Evolutionary conservation across 129 eudicot species (phyloP), one percentile per base, ranked within the genome.

Genomic region (Tagetes patula): DNA sequence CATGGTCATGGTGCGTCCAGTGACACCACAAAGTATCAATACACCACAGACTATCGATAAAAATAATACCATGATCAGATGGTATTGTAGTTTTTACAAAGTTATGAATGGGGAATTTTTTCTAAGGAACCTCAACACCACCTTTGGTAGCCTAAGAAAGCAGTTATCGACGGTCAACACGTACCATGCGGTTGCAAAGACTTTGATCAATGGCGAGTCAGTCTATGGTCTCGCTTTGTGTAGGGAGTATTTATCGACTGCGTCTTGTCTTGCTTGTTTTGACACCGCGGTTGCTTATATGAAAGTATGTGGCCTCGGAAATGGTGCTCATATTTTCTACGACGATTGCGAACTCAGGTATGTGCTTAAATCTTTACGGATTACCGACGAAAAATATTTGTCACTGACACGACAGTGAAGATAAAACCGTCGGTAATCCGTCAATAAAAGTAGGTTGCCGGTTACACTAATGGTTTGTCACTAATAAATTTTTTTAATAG

Each of bases 281-380:
- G 81, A 82, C 74, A 75, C 82, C 4, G 89, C 81, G 1, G 86
- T 83, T 39, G 38, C 71, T 42, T 66, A 63, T 69, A 69, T 85
- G 31, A 73, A 83, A 36, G 78, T 75, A 58, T 88, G 94, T 77
- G 79, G 87, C 20, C 79, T 81, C 27, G 88, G 84, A 0, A 88
- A 83, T 42, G 94, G 89, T 2, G 94, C 86, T 72, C 84, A 87
- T 61, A 84, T 85, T 27, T 69, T 82, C 5, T 82, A 88, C 48
- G 90, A 85, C 60, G 86, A 86, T 20, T 82, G 94, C 66, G 82
- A 78, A 30, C 82, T 88, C 69, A 85, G 94, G 94, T 77, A 47
- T 47, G 52, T 47, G 3, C 10, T n/a, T 46, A 9, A 46, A 46
- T 46, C 13, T 8, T 3, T 46, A 46, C 10, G 9, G 9, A 46